These are phyloP conservation scores for Jaenimonas drosophilae DNA, from an alignment of 208 protist genomes.

Conservation along the genomic window DNA sequence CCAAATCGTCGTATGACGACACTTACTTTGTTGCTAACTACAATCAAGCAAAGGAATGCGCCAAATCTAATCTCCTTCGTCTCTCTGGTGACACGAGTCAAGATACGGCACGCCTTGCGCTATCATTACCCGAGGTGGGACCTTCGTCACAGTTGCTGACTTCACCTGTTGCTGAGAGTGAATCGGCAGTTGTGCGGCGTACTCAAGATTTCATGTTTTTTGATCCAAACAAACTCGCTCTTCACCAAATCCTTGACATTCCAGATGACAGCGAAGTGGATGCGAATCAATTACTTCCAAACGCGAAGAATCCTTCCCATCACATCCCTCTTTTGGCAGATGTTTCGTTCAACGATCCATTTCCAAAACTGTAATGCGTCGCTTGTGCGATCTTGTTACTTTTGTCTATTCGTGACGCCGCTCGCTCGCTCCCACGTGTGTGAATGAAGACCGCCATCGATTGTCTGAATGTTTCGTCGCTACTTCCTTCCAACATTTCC, in stretches of 20 bases:
- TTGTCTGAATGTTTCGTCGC: too few relatives aligned
- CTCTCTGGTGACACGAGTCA: neutral
- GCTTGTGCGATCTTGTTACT: too few relatives aligned
- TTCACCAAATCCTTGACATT: slow-evolving; percentile 76
- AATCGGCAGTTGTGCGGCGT: slow-evolving; percentile 35
- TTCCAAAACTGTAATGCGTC: too few relatives aligned
- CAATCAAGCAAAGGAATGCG: slow-evolving; percentile 16
- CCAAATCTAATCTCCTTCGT: neutral
- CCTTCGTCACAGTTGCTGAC: slow-evolving; percentile 21
- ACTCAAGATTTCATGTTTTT: slow-evolving; percentile 85
- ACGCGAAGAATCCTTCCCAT: slow-evolving; percentile 59
- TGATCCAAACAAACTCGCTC: slow-evolving; percentile 44
- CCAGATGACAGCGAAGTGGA: slow-evolving; percentile 52
- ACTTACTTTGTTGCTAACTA: slow-evolving; percentile 30
- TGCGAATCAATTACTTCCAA: slow-evolving; percentile 47
- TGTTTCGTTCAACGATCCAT: slow-evolving; percentile 72
- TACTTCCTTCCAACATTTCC: too few relatives aligned
- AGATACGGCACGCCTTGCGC: neutral
- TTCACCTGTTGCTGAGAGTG: slow-evolving; percentile 14
- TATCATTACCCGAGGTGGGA: neutral
- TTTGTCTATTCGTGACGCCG: too few relatives aligned
- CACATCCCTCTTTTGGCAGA: slow-evolving; percentile 70
- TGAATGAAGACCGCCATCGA: too few relatives aligned
- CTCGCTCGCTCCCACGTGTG: too few relatives aligned
- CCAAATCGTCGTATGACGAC: slow-evolving; percentile 11